Evolutionary conservation across 148 eudicot genomes (phyloP).

Genomic region (Chenopodium album): DNA sequence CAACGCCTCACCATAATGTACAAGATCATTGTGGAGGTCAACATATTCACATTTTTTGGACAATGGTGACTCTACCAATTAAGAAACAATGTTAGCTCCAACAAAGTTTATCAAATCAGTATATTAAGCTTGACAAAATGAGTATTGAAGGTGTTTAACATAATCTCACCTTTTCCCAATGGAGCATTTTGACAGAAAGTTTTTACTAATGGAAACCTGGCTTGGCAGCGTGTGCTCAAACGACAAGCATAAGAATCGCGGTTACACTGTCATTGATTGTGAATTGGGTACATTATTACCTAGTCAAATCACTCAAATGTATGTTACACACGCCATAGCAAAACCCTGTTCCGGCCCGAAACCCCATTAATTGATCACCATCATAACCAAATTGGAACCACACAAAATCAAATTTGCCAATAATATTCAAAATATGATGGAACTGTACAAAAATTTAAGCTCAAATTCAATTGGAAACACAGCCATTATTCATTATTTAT

Average conservation of each 20-base stretch:
- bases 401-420: not conserved
- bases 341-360: not conserved
- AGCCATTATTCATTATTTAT: no score
- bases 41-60: slow-evolving; percentile 57
- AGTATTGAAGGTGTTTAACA: not conserved
- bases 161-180: slow-evolving; percentile 25
- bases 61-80: slow-evolving; percentile 11
- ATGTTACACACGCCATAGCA: slow-evolving; percentile 6
- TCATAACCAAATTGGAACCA: not conserved
- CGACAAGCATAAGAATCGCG: not conserved
- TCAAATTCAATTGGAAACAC: no score
- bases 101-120: not conserved
- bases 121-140: not conserved
- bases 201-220: not conserved
- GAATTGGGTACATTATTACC: slow-evolving; percentile 6
- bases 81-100: not conserved
- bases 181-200: not conserved
- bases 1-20: slow-evolving; percentile 80
- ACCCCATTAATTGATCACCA: not conserved
- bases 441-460: not conserved
- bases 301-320: slow-evolving; percentile 1
- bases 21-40: slow-evolving; percentile 65
- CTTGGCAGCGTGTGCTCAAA: not conserved
- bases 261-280: slow-evolving; percentile 1
- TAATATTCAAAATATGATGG: not conserved